Conservation (phyloP, 2,329 filamentous ascomycete species). For the Dendryphion nanum region DNA sequence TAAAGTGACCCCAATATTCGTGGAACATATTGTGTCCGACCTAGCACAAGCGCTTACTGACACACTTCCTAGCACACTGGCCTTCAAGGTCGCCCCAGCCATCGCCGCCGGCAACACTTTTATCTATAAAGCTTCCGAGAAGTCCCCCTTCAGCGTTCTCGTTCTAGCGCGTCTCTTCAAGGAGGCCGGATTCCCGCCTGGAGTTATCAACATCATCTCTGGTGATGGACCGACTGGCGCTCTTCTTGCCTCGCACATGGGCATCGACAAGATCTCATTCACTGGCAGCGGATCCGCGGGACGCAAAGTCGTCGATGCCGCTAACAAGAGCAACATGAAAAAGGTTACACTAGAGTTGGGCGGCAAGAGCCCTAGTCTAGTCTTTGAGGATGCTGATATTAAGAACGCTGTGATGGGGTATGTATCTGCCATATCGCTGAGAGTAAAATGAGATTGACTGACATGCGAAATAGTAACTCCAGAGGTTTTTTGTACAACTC, state of each 20-base stretch:
- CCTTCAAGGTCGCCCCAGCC: constrained; percentile 30
- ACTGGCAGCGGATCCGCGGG: constrained; percentile 40
- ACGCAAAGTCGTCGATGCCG: constrained; percentile 34
- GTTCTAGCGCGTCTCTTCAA: constrained; percentile 26
- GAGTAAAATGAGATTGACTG: constrained; percentile 4
- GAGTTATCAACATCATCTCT: constrained; percentile 39
- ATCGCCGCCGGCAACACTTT: constrained; percentile 33
- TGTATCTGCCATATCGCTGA: constrained; percentile 5
- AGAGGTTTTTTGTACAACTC: constrained; percentile 26
- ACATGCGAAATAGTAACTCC: constrained; percentile 42
- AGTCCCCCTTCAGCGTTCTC: constrained; percentile 22
- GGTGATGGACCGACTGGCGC: constrained; percentile 33
- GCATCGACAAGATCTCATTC: constrained; percentile 43
- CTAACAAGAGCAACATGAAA: constrained; percentile 28
- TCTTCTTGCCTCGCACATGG: constrained; percentile 41
- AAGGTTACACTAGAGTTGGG: constrained; percentile 49
- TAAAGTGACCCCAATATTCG: no score
- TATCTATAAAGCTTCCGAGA: constrained; percentile 29
- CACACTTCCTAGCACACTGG: no score
- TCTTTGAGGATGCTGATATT: constrained; percentile 51
- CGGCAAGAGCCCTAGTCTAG: constrained; percentile 47
- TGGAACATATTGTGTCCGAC: no score
- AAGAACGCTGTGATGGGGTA: constrained; percentile 39
- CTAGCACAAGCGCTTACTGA: no score
- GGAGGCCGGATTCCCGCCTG: constrained; percentile 38